phyloP scores from a whole-genome alignment of 78 protist genomes.

The Protostelium mycophagum region DNA sequence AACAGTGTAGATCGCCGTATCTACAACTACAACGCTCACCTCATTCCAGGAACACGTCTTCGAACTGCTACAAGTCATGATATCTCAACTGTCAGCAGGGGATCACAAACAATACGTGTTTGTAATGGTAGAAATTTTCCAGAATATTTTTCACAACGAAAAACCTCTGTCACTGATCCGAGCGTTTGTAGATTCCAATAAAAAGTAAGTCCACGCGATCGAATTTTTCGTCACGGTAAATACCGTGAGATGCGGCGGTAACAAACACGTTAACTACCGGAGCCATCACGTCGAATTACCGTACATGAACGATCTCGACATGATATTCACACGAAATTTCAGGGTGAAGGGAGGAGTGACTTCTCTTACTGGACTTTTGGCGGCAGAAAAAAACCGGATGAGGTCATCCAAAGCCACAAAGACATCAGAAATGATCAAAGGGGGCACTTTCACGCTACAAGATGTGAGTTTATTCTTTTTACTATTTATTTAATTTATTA shows the following conservation, averaged over 20 bases:
- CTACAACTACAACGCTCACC: too few relatives aligned
- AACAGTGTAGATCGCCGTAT: too few relatives aligned
- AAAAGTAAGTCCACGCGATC: neutral
- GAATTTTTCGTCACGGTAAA: too few relatives aligned
- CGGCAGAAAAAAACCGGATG: too few relatives aligned
- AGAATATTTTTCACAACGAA: neutral
- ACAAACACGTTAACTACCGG: too few relatives aligned
- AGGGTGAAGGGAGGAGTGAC: too few relatives aligned
- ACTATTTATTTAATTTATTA: too few relatives aligned
- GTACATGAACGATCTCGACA: neutral
- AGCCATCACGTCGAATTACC: too few relatives aligned
- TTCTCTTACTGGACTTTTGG: too few relatives aligned
- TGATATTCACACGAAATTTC: neutral
- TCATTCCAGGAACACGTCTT: neutral
- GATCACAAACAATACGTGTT: neutral
- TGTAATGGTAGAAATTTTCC: neutral
- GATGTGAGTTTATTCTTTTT: neutral
- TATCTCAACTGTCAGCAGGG: neutral
- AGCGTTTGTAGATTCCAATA: neutral
- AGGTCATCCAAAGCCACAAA: too few relatives aligned
- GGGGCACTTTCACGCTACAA: neutral
- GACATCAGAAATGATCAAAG: neutral
- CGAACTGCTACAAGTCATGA: neutral
- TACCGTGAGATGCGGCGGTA: too few relatives aligned
- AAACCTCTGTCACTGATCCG: neutral